Base-by-base conservation (phyloP, 805 yeast genomes). In the Candida maltosa region DNA sequence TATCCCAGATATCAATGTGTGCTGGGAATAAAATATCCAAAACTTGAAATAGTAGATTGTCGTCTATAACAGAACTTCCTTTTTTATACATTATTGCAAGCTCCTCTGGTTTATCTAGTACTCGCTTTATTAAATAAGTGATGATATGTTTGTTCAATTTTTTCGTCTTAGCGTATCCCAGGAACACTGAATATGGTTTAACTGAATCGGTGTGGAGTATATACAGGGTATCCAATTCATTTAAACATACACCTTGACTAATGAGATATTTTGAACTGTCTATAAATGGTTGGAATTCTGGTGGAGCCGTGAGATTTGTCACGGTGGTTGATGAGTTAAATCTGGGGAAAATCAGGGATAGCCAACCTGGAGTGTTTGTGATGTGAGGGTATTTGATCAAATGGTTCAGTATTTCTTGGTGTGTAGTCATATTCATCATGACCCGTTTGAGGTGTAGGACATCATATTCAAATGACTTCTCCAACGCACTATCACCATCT, bases 331-430 rank as follows among this genome's bases (percentile, higher is more conserved):
- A 32, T n/a, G 14, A 25, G 6, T 14, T 21, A n/a, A 26, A 27
- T 9, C 16, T 22, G 6, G 35, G 39, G 11, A 34, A 31, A 8
- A 33, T 11, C 36, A 32, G 34, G 16, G 30, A n/a, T 16, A 37
- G 15, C 37, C 37, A 37, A 6, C 40, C 40, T 4, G 31, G 36
- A 6, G n/a, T 24, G 8, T 8, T n/a, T 16, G 33, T 24, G 6
- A 37, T 17, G 9, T 28, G 27, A 12, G 31, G 36, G 20, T 14
- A 31, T 22, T 32, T 20, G 15, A 14, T 22, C 17, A 37, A 15
- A 11, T 23, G 6, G 4, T 26, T n/a, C n/a, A n/a, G n/a, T n/a
- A n/a, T n/a, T n/a, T n/a, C n/a, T n/a, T n/a, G n/a, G n/a, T n/a
- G n/a, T n/a, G n/a, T n/a, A n/a, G n/a, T n/a, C n/a, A n/a, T n/a